Evolutionary conservation across 495 filamentous ascomycete genomes (phyloP).

Genomic region (Usnea hakonensis): DNA sequence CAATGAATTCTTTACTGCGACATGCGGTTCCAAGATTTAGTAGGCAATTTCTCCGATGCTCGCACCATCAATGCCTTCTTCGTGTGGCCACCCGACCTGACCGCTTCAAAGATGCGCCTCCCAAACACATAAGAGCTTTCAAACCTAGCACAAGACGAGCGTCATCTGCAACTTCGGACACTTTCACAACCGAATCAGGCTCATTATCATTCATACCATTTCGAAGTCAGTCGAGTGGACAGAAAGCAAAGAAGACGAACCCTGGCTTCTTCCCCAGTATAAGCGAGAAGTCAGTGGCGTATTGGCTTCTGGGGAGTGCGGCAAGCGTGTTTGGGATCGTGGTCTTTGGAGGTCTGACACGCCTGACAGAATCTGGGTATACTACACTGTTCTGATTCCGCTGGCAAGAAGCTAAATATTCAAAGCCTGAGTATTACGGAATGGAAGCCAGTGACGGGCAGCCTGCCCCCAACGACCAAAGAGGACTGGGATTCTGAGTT

Average conservation of each 20-base stretch:
- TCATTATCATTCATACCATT: constrained; percentile 17
- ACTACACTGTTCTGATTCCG: neutral
- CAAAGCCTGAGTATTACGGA: constrained; percentile 93
- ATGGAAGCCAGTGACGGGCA: constrained; percentile 96
- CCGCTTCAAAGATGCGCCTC: constrained; percentile 15
- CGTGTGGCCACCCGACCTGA: neutral
- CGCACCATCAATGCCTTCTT: constrained; percentile 39
- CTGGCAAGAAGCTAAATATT: constrained; percentile 23
- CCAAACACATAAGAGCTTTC: constrained; percentile 20
- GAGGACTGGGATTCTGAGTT: constrained; percentile 88
- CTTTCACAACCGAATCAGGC: neutral
- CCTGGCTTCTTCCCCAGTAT: constrained; percentile 57
- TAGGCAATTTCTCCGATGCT: constrained; percentile 44
- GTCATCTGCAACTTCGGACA: neutral
- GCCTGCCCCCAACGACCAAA: constrained; percentile 69
- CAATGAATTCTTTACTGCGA: constrained; percentile 35
- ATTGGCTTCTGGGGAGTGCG: constrained; percentile 88
- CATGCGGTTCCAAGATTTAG: constrained; percentile 42
- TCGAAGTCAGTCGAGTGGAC: constrained; percentile 11
- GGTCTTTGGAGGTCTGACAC: constrained; percentile 85
- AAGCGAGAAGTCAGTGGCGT: constrained; percentile 67
- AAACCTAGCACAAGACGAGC: constrained; percentile 17
- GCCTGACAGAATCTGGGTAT: constrained; percentile 93
- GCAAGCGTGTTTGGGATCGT: constrained; percentile 94
- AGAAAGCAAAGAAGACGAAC: constrained; percentile 1